Evolutionary conservation across 306 rosid species (phyloP).

Genomic region (Herpetospermum pedunculosum): DNA sequence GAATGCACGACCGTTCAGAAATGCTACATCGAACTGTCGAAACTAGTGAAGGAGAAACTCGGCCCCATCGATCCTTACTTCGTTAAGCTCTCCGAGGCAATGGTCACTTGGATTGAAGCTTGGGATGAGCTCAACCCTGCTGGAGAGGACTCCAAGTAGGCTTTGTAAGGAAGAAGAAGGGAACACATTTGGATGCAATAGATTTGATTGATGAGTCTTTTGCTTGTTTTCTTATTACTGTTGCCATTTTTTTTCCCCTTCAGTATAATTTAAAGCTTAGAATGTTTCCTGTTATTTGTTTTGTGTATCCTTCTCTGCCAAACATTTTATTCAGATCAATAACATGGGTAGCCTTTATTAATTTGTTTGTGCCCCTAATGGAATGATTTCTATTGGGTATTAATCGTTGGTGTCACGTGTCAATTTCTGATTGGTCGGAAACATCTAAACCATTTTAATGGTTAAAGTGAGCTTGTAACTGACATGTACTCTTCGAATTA

Average conservation of each 20-base stretch:
- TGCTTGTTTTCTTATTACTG: background rate
- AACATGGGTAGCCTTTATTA: background rate
- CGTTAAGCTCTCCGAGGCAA: conserved; percentile 50
- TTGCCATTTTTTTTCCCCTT: background rate
- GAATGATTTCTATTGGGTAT: background rate
- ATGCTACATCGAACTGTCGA: conserved; percentile 36
- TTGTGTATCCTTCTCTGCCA: conserved; percentile 7
- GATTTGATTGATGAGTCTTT: background rate
- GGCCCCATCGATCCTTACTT: conserved; percentile 30
- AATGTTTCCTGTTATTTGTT: background rate
- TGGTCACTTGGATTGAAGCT: conserved; percentile 71
- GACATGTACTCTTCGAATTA: too few species aligned
- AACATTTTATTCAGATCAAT: conserved; percentile 7
- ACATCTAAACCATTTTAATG: background rate
- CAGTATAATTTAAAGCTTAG: background rate
- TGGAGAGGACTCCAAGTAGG: conserved; percentile 2
- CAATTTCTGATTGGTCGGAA: background rate
- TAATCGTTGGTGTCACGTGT: background rate
- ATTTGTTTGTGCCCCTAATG: background rate
- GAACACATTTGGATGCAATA: background rate
- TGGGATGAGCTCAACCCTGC: conserved; percentile 66
- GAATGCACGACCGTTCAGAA: conserved; percentile 27
- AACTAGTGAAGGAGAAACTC: conserved; percentile 29
- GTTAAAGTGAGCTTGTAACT: too few species aligned
- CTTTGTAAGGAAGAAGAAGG: background rate